Evolutionary conservation across 495 filamentous ascomycete species (phyloP).

Genomic region (Schizothecium vesticola): DNA sequence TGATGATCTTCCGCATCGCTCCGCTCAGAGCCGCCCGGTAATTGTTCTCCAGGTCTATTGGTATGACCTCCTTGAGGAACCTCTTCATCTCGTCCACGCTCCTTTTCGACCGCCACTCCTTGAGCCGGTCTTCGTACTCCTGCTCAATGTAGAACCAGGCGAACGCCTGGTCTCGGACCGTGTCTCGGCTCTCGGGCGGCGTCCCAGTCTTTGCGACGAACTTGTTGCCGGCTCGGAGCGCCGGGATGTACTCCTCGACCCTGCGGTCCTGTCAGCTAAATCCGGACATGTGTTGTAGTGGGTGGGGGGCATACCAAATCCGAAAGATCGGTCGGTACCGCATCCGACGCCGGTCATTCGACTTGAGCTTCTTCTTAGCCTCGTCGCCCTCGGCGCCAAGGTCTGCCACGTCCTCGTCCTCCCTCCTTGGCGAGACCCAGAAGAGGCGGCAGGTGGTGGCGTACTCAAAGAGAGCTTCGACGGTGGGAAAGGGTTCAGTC

Average conservation of each 20-base stretch:
- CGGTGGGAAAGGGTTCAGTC: conserved; percentile 42
- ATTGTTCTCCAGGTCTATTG: conserved; percentile 11
- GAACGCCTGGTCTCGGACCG: conserved; percentile 33
- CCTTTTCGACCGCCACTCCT: conserved; percentile 26
- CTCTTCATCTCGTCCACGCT: conserved; percentile 25
- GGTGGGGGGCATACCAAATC: conserved; percentile 20
- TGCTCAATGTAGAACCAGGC: conserved; percentile 26
- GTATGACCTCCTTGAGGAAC: conserved; percentile 33
- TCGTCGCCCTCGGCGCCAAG: conserved; percentile 20
- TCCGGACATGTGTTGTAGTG: background rate
- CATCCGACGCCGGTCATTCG: conserved; percentile 48
- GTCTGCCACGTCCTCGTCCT: conserved; percentile 13
- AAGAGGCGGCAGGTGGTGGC: conserved; percentile 50
- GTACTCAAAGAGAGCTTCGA: conserved; percentile 54
- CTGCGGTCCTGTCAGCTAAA: conserved; percentile 7
- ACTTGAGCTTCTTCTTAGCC: conserved; percentile 40
- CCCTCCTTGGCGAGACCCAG: conserved; percentile 25
- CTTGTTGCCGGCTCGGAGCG: conserved; percentile 28
- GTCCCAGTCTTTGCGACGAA: conserved; percentile 12
- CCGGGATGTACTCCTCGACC: conserved; percentile 51
- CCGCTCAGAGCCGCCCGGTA: conserved; percentile 21
- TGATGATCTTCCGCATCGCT: conserved; percentile 35
- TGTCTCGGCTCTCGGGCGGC: conserved; percentile 18
- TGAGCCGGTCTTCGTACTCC: conserved; percentile 22
- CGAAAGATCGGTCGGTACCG: conserved; percentile 42